Conservation (phyloP, 768 basidiomycete species). For the Favolaschia claudopus region DNA sequence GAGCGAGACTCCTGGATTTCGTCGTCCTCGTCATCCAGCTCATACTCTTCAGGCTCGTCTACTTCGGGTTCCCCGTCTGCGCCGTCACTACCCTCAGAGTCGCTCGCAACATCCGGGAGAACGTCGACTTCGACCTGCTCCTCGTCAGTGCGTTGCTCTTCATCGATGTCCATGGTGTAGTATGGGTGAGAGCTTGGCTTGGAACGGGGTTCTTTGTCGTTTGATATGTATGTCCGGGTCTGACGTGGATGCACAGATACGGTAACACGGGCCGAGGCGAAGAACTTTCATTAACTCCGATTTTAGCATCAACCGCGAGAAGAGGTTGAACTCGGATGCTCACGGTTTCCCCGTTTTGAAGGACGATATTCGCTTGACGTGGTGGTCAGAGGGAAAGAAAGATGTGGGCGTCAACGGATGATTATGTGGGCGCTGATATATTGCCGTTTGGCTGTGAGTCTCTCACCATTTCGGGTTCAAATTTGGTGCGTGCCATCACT, state of each 20-base stretch:
- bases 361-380: too few relatives aligned
- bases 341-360: too few relatives aligned
- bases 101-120: slow-evolving; percentile 17
- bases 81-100: slow-evolving; percentile 21
- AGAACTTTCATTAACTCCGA: slow-evolving; percentile 24
- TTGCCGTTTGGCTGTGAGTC: too few relatives aligned
- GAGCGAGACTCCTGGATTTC: slow-evolving; percentile 24
- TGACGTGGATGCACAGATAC: slow-evolving; percentile 24
- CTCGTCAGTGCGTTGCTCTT: slow-evolving; percentile 14
- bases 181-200: background rate
- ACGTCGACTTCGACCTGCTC: slow-evolving; percentile 26
- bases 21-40: slow-evolving; percentile 28
- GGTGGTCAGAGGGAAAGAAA: too few relatives aligned
- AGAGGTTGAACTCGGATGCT: background rate
- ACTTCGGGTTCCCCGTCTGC: slow-evolving; percentile 17
- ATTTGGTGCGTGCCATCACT: too few relatives aligned
- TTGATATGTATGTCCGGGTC: slow-evolving; percentile 24
- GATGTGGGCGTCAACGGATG: too few relatives aligned
- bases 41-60: slow-evolving; percentile 25
- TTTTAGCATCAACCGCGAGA: slow-evolving; percentile 14
- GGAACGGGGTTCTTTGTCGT: slow-evolving; percentile 2
- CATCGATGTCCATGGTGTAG: slow-evolving; percentile 16
- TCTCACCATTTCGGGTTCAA: too few relatives aligned
- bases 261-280: slow-evolving; percentile 19
- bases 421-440: too few relatives aligned